Evolutionary conservation across 2,329 filamentous ascomycete genomes (phyloP), one percentile per base, ranked within the genome.

Genomic region (Alternaria panax): DNA sequence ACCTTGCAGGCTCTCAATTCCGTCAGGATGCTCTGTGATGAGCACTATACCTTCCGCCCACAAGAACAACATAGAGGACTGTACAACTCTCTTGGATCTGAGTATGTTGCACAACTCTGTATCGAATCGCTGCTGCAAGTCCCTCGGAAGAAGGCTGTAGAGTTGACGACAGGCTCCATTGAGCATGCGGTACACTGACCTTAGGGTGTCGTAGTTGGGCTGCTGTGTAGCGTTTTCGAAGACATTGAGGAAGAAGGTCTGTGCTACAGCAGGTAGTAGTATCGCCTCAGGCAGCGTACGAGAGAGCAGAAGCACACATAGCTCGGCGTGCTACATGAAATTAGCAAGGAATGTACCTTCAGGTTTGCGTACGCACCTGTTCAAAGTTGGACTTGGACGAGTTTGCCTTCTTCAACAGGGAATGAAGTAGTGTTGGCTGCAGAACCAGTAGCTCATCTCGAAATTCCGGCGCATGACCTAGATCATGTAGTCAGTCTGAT

Each of bases 161-260:
- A 79, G 68, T 4, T 68, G 67, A 22, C 64, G 57, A 56, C 77
- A 78, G n/a, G 76, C 75, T 45, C 77, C 77, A 56, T 75, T 73
- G 24, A 78, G 67, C 67, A 78, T 74, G 18, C 51, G 62, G 28
- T 77, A 75, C 4, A 78, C 63, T 5, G 70, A 63, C 38, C 66
- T 65, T 5, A 79, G 62, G 2, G 68, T 71, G 7, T 58, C 55
- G 7, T 69, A 65, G 52, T 64, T 62, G 24, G 71, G 74, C 24
- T 52, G 62, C 11, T 69, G 59, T 3, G 52, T 65, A 28, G 75
- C 71, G 16, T 62, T 63, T 50, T 76, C 69, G 38, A 78, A 78
- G 3, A 71, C 57, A 24, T 63, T 66, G 7, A 78, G 62, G 46
- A 79, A 75, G 57, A 79, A 78, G 2, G 62, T 47, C 24, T 78